Evolutionary conservation across 768 basidiomycete genomes (phyloP).

Genomic region (Leccinellum luteum): DNA sequence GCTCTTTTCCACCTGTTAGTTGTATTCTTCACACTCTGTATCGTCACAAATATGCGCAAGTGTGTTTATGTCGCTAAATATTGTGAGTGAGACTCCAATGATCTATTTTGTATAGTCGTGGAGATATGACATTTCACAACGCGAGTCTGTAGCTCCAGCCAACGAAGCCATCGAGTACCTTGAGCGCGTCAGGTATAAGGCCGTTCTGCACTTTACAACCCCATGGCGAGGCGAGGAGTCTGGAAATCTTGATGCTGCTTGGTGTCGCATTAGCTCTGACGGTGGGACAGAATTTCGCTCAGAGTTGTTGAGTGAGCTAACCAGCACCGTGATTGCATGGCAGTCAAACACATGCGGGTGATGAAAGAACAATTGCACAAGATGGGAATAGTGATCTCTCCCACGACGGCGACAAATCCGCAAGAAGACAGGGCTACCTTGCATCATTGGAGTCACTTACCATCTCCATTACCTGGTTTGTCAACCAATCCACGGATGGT

Average conservation of each 20-base stretch:
- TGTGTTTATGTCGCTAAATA: not conserved
- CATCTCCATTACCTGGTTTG: slow-evolving; percentile 9
- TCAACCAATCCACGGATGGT: not conserved
- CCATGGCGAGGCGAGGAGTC: slow-evolving; percentile 8
- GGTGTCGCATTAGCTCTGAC: slow-evolving; percentile 3
- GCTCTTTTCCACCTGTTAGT: not conserved
- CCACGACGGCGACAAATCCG: slow-evolving; percentile 1
- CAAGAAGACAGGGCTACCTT: slow-evolving; percentile 7
- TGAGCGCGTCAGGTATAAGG: slow-evolving; percentile 4
- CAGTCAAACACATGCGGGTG: slow-evolving; percentile 3
- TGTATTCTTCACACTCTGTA: slow-evolving; percentile 9
- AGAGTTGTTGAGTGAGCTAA: not conserved
- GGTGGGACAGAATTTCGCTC: not conserved
- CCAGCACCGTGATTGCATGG: too few relatives aligned
- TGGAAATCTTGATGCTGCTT: slow-evolving; percentile 4
- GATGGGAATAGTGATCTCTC: not conserved
- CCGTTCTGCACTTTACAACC: slow-evolving; percentile 3
- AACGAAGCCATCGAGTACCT: slow-evolving; percentile 8
- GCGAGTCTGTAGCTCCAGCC: slow-evolving; percentile 5
- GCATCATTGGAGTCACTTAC: slow-evolving; percentile 3
- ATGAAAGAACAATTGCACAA: not conserved
- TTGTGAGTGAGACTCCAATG: slow-evolving; percentile 7
- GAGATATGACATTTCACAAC: not conserved
- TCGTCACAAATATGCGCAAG: not conserved
- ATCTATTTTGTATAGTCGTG: not conserved